Conservation (phyloP, 805 yeast genomes). For the Starmerella davenportii region DNA sequence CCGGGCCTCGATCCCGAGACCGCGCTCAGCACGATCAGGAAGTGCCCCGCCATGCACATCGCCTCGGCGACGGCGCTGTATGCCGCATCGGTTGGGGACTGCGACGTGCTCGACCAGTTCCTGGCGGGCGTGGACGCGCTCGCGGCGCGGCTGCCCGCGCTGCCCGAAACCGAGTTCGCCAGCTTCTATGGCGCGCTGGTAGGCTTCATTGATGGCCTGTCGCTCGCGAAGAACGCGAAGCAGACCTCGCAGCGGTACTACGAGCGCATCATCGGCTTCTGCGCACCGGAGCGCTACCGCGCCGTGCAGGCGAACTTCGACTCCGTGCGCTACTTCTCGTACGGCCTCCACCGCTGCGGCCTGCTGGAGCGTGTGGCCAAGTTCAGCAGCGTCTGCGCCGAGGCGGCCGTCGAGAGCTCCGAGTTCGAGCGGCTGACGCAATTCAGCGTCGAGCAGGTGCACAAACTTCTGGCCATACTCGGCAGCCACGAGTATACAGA, state of each 20-base stretch:
- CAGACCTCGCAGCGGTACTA: not conserved
- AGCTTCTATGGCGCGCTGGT: slow-evolving; percentile 4
- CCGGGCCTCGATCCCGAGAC: slow-evolving; percentile 16
- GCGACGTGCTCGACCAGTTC: slow-evolving; percentile 1
- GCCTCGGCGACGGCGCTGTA: slow-evolving; percentile 3
- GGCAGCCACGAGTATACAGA: slow-evolving; percentile 11
- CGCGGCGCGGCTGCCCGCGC: slow-evolving; percentile 1
- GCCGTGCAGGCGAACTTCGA: slow-evolving; percentile 1
- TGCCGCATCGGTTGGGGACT: not conserved
- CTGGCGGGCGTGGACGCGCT: slow-evolving; percentile 1
- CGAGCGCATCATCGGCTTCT: not conserved
- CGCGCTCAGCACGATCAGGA: slow-evolving; percentile 29
- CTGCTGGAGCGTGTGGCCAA: not conserved
- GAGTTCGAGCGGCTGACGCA: slow-evolving; percentile 2
- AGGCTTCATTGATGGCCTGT: slow-evolving; percentile 10
- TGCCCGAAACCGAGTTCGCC: not conserved
- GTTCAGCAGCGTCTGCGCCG: not conserved
- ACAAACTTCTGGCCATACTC: slow-evolving; percentile 4
- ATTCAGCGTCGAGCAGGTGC: slow-evolving; percentile 4
- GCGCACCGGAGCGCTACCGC: slow-evolving; percentile 1
- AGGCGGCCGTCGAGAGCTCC: slow-evolving; percentile 4
- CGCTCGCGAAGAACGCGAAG: not conserved
- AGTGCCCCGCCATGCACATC: slow-evolving; percentile 13
- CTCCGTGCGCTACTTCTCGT: not conserved
- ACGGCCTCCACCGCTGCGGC: not conserved